Evolutionary conservation across 768 basidiomycete species (phyloP).

Genomic region (Lactarius sp.): DNA sequence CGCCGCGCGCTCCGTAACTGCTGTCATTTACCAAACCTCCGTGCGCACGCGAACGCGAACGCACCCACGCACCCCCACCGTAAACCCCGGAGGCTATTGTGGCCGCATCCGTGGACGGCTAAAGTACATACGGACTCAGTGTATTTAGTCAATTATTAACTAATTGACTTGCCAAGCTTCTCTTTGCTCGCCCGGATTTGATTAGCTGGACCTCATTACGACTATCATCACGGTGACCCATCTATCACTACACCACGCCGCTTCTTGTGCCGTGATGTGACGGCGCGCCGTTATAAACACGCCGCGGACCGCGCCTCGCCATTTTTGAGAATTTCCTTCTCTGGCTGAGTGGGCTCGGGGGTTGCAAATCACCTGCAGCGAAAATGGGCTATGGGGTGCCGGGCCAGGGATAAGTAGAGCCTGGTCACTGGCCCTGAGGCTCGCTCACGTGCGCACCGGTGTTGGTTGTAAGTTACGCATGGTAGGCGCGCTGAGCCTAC

Average conservation of each 20-base stretch:
- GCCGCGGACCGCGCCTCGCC: constrained; percentile 16
- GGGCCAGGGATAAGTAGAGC: neutral
- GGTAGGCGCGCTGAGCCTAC: constrained; percentile 19
- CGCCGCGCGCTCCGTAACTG: neutral
- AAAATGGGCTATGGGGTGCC: neutral
- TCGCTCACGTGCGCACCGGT: neutral
- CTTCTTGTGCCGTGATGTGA: neutral
- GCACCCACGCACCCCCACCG: neutral
- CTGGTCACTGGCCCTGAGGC: neutral
- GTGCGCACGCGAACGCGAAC: neutral
- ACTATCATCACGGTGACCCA: neutral
- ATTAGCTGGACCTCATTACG: neutral
- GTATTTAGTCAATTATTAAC: neutral
- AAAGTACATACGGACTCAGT: neutral
- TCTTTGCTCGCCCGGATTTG: neutral
- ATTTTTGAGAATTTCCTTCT: neutral
- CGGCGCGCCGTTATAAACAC: neutral
- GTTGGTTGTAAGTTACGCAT: neutral
- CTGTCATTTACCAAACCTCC: constrained; percentile 1
- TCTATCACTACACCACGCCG: neutral
- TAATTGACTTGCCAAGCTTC: neutral
- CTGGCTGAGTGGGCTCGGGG: neutral
- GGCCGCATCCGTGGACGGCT: neutral
- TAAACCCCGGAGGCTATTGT: neutral
- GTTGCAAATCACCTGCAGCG: neutral